Base-by-base conservation (phyloP, 2,329 filamentous ascomycete species). In the Botrytis fabae region DNA sequence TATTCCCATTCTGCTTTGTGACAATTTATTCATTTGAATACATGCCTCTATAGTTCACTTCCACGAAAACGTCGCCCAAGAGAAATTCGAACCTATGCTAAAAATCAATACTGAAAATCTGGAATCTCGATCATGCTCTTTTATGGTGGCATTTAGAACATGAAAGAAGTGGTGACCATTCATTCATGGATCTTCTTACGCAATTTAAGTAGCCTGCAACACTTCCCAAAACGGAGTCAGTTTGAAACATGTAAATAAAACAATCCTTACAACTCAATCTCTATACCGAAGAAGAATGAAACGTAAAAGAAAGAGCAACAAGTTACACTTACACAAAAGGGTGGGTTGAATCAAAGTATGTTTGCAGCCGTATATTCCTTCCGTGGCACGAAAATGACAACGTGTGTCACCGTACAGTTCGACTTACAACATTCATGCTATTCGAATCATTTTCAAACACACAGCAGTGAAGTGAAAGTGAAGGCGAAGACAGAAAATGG, bases 351-450 rank as follows among this genome's bases (percentile, higher is more conserved):
- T 14, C 10, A 14, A 44, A 18, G 48, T 14, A 2, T n/a, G 12
- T 51, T 51, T 51, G 10, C 25, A n/a, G 20, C 0, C 25, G 14
- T n/a, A 0, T 51, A 14, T n/a, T 51, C 1, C 2, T n/a, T 51
- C 14, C 25, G 48, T 12, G 48, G 48, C 25, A 51, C 48, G 4
- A 14, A n/a, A 4, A 51, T 51, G 48, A 7, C 10, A n/a, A 14
- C 6, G 25, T 7, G 1, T 51, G 10, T 51, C 10, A 14, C 4
- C 2, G 25, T 7, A 51, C 0, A 0, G 9, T 7, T n/a, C 14
- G 12, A n/a, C 48, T 4, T 10, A 14, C 1, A 51, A n/a, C 5
- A 0, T 14, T n/a, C 4, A 14, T 14, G 5, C 5, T 2, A n/a
- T 51, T 51, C 2, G 10, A 6, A 1, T 14, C 48, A 3, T 4